These are phyloP conservation scores for Phytophthora citrophthora DNA, from an alignment of 352 stramenopile species.

Conservation along the genomic window DNA sequence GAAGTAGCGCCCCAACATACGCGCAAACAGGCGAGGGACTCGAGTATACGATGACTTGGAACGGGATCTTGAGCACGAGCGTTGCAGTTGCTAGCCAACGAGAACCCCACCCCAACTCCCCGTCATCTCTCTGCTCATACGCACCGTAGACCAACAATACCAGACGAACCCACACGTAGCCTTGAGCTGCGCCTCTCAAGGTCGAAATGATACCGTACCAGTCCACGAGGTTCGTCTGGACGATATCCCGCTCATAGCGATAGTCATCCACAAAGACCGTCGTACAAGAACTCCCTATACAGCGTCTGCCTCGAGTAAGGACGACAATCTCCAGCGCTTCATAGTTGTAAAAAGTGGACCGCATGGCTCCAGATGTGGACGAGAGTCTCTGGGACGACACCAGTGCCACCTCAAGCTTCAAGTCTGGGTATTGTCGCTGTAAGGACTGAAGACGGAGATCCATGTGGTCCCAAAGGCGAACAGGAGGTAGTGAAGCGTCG, in stretches of 20 bases:
- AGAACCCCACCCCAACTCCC: background rate
- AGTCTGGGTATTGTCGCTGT: slow-evolving; percentile 30
- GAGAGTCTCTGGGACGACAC: slow-evolving; percentile 25
- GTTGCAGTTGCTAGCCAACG: slow-evolving; percentile 9
- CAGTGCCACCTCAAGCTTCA: slow-evolving; percentile 35
- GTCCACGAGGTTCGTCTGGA: slow-evolving; percentile 44
- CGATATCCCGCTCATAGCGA: slow-evolving; percentile 51
- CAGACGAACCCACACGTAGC: slow-evolving; percentile 58
- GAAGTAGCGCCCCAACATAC: slow-evolving; percentile 44
- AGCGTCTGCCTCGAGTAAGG: slow-evolving; percentile 37
- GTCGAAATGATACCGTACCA: slow-evolving; percentile 33
- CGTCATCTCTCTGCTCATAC: background rate
- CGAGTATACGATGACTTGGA: slow-evolving; percentile 59
- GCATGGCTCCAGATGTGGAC: slow-evolving; percentile 12
- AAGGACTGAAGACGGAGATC: slow-evolving; percentile 29
- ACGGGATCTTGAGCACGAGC: slow-evolving; percentile 51
- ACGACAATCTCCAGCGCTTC: slow-evolving; percentile 40
- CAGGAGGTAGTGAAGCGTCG: slow-evolving; percentile 4
- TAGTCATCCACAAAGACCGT: slow-evolving; percentile 60
- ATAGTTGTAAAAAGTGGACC: slow-evolving; percentile 14
- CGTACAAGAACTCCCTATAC: slow-evolving; percentile 14
- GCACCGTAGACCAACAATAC: slow-evolving; percentile 21
- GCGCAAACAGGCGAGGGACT: slow-evolving; percentile 42
- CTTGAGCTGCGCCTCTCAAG: slow-evolving; percentile 40
- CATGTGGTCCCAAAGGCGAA: slow-evolving; percentile 44